These are phyloP conservation scores for Calophaca sinica DNA, from an alignment of 306 rosid genomes.

Conservation along the genomic window DNA sequence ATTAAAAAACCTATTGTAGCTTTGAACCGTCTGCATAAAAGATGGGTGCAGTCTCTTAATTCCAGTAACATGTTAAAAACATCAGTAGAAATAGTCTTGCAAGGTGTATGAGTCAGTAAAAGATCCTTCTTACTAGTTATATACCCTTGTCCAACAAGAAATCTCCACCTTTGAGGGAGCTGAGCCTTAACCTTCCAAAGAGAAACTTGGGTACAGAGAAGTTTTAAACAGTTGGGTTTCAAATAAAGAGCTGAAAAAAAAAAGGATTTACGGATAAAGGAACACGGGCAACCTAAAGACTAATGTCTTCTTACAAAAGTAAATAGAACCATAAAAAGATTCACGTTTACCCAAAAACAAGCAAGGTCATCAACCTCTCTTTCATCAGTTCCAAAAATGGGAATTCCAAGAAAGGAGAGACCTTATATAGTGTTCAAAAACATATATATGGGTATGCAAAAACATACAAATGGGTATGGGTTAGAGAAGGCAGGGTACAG, in stretches of 20 bases:
- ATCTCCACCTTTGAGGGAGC: neutral
- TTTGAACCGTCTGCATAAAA: neutral
- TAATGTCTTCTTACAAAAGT: slow-evolving; percentile 23
- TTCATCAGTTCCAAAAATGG: slow-evolving; percentile 1
- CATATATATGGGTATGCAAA: neutral
- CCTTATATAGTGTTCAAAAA: neutral
- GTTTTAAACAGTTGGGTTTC: too few species aligned
- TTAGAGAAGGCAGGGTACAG: neutral
- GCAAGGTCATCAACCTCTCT: slow-evolving; percentile 3
- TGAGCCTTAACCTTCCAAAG: neutral
- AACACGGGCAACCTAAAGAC: neutral
- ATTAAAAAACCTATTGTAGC: too few species aligned
- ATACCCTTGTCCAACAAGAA: slow-evolving; percentile 8
- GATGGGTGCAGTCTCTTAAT: neutral
- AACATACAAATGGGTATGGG: neutral
- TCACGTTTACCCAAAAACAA: slow-evolving; percentile 12
- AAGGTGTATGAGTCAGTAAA: neutral
- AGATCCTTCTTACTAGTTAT: slow-evolving; percentile 5
- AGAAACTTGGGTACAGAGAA: too few species aligned
- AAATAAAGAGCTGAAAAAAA: slow-evolving; percentile 32
- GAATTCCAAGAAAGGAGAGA: slow-evolving; percentile 17
- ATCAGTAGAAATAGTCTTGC: too few species aligned
- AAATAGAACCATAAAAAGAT: neutral
- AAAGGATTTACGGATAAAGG: slow-evolving; percentile 12
- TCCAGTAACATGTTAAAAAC: too few species aligned